A percentile compares a stretch with the other conserved stretches of the same genome.
Conservation (phyloP, 164 flowering plant species). For the Paratinospora sagittata region DNA sequence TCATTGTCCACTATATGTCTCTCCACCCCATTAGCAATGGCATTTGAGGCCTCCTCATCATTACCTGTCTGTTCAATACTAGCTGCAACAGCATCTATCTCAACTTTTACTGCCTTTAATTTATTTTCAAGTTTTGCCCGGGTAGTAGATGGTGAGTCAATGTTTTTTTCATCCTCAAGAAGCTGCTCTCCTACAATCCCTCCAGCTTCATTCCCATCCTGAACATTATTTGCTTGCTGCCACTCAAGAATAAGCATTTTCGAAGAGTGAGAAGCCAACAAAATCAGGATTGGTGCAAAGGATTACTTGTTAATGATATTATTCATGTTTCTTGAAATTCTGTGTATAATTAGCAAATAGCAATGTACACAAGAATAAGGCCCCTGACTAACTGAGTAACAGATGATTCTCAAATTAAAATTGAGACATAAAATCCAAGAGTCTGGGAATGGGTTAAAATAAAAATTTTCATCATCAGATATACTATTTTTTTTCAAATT, state of each 20-base stretch:
- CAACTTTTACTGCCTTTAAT: conserved; percentile 71
- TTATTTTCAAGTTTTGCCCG: conserved; percentile 41
- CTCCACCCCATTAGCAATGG: conserved; percentile 20
- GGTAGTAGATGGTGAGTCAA: conserved; percentile 28
- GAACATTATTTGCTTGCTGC: conserved; percentile 47
- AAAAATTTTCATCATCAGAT: too few species aligned
- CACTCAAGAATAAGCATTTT: conserved; percentile 3
- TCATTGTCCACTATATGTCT: conserved; percentile 23
- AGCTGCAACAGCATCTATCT: conserved; percentile 84
- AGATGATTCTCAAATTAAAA: neutral
- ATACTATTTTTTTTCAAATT: neutral
- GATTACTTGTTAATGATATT: too few species aligned
- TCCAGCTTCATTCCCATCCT: conserved; percentile 31
- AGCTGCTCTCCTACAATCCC: conserved; percentile 33
- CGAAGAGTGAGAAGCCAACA: neutral
- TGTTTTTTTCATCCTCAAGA: conserved; percentile 26
- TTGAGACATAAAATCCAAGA: neutral
- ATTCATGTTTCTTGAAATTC: too few species aligned
- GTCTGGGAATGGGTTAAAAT: too few species aligned
- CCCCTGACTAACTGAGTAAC: neutral
- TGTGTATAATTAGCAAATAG: too few species aligned
- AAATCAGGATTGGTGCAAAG: neutral
- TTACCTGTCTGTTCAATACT: conserved; percentile 41
- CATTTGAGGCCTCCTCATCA: conserved; percentile 23
- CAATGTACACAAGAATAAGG: too few species aligned